Base-by-base conservation (phyloP, 164 flowering plant genomes). In the Amborella trichopoda region DNA sequence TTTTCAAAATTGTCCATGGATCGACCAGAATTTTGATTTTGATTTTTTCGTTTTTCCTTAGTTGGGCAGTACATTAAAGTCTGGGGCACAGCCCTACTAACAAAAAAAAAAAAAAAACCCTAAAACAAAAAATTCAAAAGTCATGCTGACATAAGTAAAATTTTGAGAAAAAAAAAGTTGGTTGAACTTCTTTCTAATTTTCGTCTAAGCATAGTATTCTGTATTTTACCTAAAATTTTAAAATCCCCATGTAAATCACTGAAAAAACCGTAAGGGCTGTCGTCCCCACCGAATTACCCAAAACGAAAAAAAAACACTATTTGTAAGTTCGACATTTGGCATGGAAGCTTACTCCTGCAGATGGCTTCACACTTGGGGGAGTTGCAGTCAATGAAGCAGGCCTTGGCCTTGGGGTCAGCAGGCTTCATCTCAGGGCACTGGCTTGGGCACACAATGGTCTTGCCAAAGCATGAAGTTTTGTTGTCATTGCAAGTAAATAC, bases 391-490 rank as follows among this genome's bases (percentile, higher is more conserved):
- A 65, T 24, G 47, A 38, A 48, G 55, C 69, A 65, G 40, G 46
- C 69, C 43, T 65, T 65, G 25, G 55, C 51, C 2, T 26, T 65
- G 33, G 59, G 44, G 25, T 53, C 42, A 2, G 55, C 28, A 6
- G 69, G 69, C 33, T 53, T 60, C 49, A 65, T 37, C 23, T 41
- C 28, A 3, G 69, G 65, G 54, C 69, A 65, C 40, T 65, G 48
- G 3, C 9, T 3, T 2, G 69, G 69, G 44, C 69, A 65, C 4
- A 19, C 40, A 23, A 65, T 49, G 19, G 24, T 25, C 38, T 38
- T 60, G 34, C 11, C 5, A 3, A 12, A 46, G 30, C 68, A 65
- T 12, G 22, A 26, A 44, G 37, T 59, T 0, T 1, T 0, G 3
- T 12, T 48, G 46, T 41, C 40, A 25, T 53, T 48, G 46, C 62